These are phyloP conservation scores for Cystoisospora suis DNA, from an alignment of 169 alveolate species.

Conservation along the genomic window DNA sequence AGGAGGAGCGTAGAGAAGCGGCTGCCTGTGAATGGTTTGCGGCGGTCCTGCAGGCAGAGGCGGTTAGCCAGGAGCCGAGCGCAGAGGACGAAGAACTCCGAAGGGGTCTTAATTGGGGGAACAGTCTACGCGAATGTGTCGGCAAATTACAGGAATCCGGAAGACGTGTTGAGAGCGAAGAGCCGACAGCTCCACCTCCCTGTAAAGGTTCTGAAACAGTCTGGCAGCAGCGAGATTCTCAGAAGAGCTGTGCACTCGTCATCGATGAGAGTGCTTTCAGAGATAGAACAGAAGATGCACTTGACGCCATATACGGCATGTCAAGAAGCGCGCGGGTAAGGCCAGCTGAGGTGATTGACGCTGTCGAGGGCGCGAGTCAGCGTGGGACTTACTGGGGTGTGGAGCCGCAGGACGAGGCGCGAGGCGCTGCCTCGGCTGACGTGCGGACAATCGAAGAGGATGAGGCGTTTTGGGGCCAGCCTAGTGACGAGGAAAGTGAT, in stretches of 20 bases:
- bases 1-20: too few species aligned
- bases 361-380: not conserved
- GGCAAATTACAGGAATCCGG: too few species aligned
- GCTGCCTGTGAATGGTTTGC: too few species aligned
- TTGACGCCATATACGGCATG: constrained; percentile 30
- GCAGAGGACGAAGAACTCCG: too few species aligned
- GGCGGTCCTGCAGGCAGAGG: too few species aligned
- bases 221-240: too few species aligned
- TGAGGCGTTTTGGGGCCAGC: constrained; percentile 7
- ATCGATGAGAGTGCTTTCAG: not conserved
- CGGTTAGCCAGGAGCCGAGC: too few species aligned
- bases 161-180: too few species aligned
- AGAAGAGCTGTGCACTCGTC: not conserved
- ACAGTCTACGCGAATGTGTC: too few species aligned
- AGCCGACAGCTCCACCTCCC: too few species aligned
- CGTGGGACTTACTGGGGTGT: not conserved
- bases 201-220: too few species aligned
- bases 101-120: too few species aligned
- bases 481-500: not conserved
- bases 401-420: not conserved
- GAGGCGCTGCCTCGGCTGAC: constrained; percentile 23
- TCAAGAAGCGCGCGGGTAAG: not conserved
- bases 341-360: not conserved
- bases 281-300: constrained; percentile 23
- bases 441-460: not conserved